Percentiles rank a stretch among this genome's conserved stretches.
phyloP scores from a whole-genome alignment of 306 rosid genomes.

The Lupinus albus region DNA sequence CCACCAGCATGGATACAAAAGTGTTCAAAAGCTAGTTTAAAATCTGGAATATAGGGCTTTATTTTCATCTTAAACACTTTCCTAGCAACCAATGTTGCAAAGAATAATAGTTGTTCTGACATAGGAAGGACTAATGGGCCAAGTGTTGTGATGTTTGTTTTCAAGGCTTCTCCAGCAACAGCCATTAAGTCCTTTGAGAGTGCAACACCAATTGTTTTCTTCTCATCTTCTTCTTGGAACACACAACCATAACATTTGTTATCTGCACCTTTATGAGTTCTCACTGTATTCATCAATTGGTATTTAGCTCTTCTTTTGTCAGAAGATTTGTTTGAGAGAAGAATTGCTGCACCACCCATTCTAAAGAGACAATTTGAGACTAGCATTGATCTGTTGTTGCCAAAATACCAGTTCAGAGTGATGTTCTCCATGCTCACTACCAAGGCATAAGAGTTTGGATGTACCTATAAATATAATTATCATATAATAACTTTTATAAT shows the following conservation, averaged over 20 bases:
- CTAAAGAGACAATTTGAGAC: constrained; percentile 85
- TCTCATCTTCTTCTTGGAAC: constrained; percentile 72
- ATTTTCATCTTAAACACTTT: constrained; percentile 68
- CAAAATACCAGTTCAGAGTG: constrained; percentile 82
- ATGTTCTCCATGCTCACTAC: constrained; percentile 94
- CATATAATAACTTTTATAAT: neutral
- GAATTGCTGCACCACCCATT: constrained; percentile 76
- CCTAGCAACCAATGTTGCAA: constrained; percentile 62
- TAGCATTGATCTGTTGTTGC: constrained; percentile 78
- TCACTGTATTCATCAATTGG: constrained; percentile 75
- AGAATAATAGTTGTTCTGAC: constrained; percentile 79
- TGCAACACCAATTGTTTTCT: constrained; percentile 58
- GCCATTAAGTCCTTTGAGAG: constrained; percentile 86
- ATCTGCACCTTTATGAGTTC: constrained; percentile 78
- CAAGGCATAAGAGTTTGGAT: constrained; percentile 76
- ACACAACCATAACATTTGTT: constrained; percentile 64
- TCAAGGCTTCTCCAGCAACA: constrained; percentile 82
- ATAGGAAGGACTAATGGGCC: constrained; percentile 85
- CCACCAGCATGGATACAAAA: constrained; percentile 93
- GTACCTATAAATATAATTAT: constrained; percentile 47
- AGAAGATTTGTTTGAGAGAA: constrained; percentile 61
- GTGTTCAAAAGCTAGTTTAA: constrained; percentile 83
- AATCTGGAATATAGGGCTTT: constrained; percentile 80
- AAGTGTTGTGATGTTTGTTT: constrained; percentile 80
- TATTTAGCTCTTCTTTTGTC: constrained; percentile 71